These are phyloP conservation scores for Pseudogymnoascus sp. DNA, from an alignment of 2,329 filamentous ascomycete genomes.

Conservation along the genomic window DNA sequence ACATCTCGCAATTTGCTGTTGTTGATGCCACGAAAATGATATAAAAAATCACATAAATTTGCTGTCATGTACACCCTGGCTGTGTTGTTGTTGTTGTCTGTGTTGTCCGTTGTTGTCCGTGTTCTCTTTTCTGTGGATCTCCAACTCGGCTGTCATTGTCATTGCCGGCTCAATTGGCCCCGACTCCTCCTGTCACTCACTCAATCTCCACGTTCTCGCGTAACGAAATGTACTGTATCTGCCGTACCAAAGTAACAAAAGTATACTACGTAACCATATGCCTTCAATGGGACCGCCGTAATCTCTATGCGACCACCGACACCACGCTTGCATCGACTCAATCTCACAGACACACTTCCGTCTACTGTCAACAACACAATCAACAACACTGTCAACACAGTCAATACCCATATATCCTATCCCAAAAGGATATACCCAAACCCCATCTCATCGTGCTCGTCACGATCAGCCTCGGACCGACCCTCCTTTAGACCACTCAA, in stretches of 20 bases:
- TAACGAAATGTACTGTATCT: background rate
- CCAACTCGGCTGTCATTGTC: background rate
- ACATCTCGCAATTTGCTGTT: background rate
- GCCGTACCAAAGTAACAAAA: slow-evolving; percentile 6
- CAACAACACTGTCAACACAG: background rate
- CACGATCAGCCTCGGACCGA: background rate
- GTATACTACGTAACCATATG: slow-evolving; percentile 6
- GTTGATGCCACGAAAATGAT: background rate
- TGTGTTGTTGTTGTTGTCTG: background rate
- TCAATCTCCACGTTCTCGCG: slow-evolving; percentile 7
- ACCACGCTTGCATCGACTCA: background rate
- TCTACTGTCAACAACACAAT: background rate
- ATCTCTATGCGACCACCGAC: background rate
- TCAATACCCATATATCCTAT: background rate
- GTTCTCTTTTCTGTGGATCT: background rate
- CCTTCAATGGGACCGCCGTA: slow-evolving; percentile 1
- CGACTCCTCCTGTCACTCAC: slow-evolving; percentile 5
- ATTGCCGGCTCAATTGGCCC: slow-evolving; percentile 3
- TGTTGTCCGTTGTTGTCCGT: background rate
- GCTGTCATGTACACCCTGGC: slow-evolving; percentile 3
- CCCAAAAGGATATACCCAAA: background rate
- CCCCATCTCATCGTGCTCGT: background rate
- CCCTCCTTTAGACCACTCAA: background rate
- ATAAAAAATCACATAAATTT: background rate
- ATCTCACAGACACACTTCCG: background rate